Evolutionary conservation across 73 alveolate species (phyloP).

Genomic region (Symbiodinium pilosum): DNA sequence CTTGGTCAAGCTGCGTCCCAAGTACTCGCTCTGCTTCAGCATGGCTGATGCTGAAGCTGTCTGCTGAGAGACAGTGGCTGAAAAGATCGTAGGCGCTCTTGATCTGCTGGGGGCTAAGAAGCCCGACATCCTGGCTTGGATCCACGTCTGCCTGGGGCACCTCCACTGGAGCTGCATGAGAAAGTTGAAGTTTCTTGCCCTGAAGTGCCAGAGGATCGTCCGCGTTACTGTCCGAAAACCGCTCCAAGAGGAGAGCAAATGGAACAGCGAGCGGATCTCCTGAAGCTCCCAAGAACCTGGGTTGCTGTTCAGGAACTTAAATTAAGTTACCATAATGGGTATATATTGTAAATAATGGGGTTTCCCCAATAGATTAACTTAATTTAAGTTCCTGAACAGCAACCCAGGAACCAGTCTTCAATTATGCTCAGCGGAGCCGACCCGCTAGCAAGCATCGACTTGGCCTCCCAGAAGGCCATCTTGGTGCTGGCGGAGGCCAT

Average conservation of each 20-base stretch:
- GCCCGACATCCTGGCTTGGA: conserved; percentile 17
- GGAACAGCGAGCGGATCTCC: background rate
- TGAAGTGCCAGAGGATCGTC: background rate
- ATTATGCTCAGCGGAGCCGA: background rate
- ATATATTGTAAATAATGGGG: too few species aligned
- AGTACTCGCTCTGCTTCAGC: background rate
- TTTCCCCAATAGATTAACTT: too few species aligned
- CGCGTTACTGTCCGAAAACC: conserved; percentile 2
- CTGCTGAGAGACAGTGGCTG: background rate
- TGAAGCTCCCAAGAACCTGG: too few species aligned
- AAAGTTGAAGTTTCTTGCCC: conserved; percentile 40
- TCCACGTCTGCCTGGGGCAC: conserved; percentile 13
- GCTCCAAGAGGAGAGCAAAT: conserved; percentile 29
- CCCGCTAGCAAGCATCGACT: background rate
- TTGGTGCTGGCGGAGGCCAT: background rate
- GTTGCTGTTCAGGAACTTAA: too few species aligned
- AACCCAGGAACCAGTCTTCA: conserved; percentile 33
- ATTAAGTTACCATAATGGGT: too few species aligned
- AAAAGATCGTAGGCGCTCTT: background rate
- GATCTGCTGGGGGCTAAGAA: conserved; percentile 17
- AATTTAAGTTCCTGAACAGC: too few species aligned
- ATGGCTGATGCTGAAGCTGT: background rate
- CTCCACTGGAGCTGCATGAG: conserved; percentile 44
- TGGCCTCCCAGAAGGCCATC: background rate
- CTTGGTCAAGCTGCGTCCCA: background rate